These are phyloP conservation scores for Artomyces pyxidatus DNA, from an alignment of 768 basidiomycete genomes.

Conservation along the genomic window DNA sequence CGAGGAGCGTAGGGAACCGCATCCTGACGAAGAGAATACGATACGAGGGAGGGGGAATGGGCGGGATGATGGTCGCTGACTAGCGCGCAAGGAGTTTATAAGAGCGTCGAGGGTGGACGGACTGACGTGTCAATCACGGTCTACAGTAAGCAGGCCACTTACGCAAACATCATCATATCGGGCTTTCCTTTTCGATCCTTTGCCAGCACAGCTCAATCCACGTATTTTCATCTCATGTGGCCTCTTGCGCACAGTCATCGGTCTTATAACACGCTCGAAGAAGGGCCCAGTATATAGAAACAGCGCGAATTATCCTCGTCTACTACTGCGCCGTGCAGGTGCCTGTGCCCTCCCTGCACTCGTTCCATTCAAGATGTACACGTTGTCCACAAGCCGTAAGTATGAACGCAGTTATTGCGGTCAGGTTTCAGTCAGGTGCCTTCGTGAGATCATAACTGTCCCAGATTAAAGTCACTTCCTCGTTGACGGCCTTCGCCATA, in stretches of 20 bases:
- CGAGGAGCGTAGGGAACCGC: slow-evolving; percentile 49
- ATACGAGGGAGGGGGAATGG: slow-evolving; percentile 19
- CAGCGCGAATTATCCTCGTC: no score
- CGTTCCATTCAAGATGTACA: no score
- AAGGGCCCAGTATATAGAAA: no score
- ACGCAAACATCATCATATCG: background rate
- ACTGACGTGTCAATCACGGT: slow-evolving; percentile 1
- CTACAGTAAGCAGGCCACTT: no score
- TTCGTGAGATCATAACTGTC: slow-evolving; percentile 27
- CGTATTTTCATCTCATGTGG: background rate
- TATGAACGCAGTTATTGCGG: no score
- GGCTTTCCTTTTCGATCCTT: background rate
- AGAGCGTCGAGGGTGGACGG: slow-evolving; percentile 11
- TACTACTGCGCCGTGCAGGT: no score
- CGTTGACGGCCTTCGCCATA: slow-evolving; percentile 60
- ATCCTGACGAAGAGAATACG: slow-evolving; percentile 42
- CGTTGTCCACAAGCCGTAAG: no score
- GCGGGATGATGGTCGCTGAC: slow-evolving; percentile 11
- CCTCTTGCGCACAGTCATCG: no score
- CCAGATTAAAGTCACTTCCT: slow-evolving; percentile 66
- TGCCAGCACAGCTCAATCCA: background rate
- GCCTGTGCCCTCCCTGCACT: no score
- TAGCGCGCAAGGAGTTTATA: slow-evolving; percentile 18
- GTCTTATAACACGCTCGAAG: no score
- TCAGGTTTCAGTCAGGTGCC: no score